A percentile compares a stretch with the other conserved stretches of the same genome.
Evolutionary conservation across 2,329 filamentous ascomycete species (phyloP).

Genomic region (Fusarium veterinarium): DNA sequence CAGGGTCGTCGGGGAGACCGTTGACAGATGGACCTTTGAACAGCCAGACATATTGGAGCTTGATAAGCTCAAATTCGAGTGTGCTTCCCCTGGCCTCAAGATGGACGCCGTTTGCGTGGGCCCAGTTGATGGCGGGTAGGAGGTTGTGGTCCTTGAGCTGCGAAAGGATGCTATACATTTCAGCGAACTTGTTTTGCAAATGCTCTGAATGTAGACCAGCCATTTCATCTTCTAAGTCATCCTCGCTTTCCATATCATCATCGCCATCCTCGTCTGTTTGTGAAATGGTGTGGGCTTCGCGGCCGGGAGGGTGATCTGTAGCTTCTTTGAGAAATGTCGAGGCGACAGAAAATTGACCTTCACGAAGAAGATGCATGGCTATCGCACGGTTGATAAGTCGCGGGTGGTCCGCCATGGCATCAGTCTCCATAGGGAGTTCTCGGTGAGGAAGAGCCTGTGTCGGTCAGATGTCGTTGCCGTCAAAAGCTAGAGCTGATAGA

Average conservation of each 20-base stretch:
- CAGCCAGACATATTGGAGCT: constrained; percentile 89
- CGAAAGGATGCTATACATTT: constrained; percentile 91
- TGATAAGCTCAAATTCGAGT: constrained; percentile 92
- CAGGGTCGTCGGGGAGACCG: constrained; percentile 64
- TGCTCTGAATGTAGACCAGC: constrained; percentile 53
- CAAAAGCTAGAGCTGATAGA: neutral
- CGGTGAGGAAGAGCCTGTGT: constrained; percentile 58
- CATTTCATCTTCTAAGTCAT: constrained; percentile 45
- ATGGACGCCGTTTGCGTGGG: constrained; percentile 73
- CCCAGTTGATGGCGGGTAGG: constrained; percentile 88
- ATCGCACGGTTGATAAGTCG: constrained; percentile 91
- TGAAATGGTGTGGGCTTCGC: constrained; percentile 25
- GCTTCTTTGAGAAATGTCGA: constrained; percentile 84
- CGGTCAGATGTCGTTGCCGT: constrained; percentile 26
- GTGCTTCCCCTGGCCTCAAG: constrained; percentile 89
- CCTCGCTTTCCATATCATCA: constrained; percentile 49
- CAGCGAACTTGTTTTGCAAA: constrained; percentile 83
- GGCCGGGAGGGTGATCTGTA: constrained; percentile 51
- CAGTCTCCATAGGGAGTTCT: constrained; percentile 80
- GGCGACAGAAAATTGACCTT: constrained; percentile 92
- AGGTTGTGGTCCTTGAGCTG: constrained; percentile 81
- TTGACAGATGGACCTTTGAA: constrained; percentile 73
- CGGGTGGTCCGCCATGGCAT: constrained; percentile 80
- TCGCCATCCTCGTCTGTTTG: constrained; percentile 49
- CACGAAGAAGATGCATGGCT: constrained; percentile 93